Base-by-base conservation (phyloP, 202 grass and related monocot genomes). In the Digitaria exilis region DNA sequence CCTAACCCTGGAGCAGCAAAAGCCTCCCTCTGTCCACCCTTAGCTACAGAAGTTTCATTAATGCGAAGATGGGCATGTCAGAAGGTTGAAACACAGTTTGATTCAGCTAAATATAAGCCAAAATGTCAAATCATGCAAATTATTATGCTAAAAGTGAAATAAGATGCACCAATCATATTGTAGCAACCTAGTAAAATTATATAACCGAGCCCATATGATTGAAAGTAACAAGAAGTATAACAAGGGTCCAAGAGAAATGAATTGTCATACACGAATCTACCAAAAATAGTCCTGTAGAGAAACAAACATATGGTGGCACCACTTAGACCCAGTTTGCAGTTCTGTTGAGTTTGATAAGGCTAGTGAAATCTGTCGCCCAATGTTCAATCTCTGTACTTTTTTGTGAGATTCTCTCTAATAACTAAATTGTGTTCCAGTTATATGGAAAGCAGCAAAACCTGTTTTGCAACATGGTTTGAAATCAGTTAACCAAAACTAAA, bases 11-110 rank as follows among this genome's bases (percentile, higher is more conserved):
- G 61, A 78, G 69, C 78, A 61, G 82, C 78, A 71, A 79, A 8
- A 72, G 87, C 24, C 51, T 83, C 88, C 21, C 44, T 84, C 39
- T 74, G 41, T 45, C 65, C 61, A 77, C 71, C 86, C 87, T 93
- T 98, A 34, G 84, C 46, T 55, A 35, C 78, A 56, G 92, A 94
- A 82, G 88, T 80, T 93, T 90, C 30, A 71, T 81, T 62, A 78
- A 82, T 17, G 17, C 8, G 45, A 62, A 83, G 56, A 37, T 2
- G 18, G 21, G 18, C 11, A 39, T 43, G 9, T 80, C 42, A 88
- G 49, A 30, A 32, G n/a, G 18, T 52, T 78, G 44, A 45, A 49
- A 64, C 59, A 22, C 57, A 80, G 26, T 69, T 15, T 29, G 14
- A 60, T 69, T 62, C 39, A 68, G 28, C 29, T 9, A 51, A 70